phyloP scores from a whole-genome alignment of 768 basidiomycete species.

The Agrocybe praecox region DNA sequence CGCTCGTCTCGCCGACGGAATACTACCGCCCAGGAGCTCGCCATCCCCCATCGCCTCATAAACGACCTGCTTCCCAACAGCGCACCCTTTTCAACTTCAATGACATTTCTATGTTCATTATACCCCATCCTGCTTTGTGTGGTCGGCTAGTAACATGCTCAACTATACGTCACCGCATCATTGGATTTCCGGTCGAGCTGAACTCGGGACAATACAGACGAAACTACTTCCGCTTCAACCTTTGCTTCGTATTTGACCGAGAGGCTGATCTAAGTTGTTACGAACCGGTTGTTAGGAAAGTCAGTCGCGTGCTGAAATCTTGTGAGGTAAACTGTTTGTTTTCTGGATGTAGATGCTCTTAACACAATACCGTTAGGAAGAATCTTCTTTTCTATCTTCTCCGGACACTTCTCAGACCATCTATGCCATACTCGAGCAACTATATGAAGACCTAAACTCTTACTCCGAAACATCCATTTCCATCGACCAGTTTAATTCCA shows the following conservation, averaged over 20 bases:
- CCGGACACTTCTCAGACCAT: slow-evolving; percentile 66
- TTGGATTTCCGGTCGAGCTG: slow-evolving; percentile 89
- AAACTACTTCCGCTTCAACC: slow-evolving; percentile 90
- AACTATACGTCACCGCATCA: slow-evolving; percentile 79
- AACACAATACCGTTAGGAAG: slow-evolving; percentile 54
- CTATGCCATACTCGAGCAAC: slow-evolving; percentile 87
- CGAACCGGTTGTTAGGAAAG: slow-evolving; percentile 94
- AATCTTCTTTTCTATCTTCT: slow-evolving; percentile 85
- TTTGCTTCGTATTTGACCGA: slow-evolving; percentile 96
- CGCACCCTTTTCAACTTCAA: slow-evolving; percentile 82
- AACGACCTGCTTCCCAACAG: slow-evolving; percentile 51
- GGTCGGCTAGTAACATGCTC: slow-evolving; percentile 88
- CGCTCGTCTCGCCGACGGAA: slow-evolving; percentile 48
- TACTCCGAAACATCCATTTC: slow-evolving; percentile 95
- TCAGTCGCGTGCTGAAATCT: slow-evolving; percentile 82
- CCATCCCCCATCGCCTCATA: slow-evolving; percentile 42
- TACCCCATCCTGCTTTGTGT: slow-evolving; percentile 84
- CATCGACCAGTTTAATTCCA: slow-evolving; percentile 90
- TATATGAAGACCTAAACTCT: slow-evolving; percentile 96
- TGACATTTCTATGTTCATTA: slow-evolving; percentile 92
- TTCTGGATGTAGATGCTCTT: background rate
- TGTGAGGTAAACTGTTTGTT: slow-evolving; percentile 72
- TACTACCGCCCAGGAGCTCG: slow-evolving; percentile 45
- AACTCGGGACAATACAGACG: slow-evolving; percentile 70
- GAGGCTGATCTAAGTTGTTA: slow-evolving; percentile 92